Conservation (phyloP, 192 early-diverging fungal species). For the Geranomyces variabilis region DNA sequence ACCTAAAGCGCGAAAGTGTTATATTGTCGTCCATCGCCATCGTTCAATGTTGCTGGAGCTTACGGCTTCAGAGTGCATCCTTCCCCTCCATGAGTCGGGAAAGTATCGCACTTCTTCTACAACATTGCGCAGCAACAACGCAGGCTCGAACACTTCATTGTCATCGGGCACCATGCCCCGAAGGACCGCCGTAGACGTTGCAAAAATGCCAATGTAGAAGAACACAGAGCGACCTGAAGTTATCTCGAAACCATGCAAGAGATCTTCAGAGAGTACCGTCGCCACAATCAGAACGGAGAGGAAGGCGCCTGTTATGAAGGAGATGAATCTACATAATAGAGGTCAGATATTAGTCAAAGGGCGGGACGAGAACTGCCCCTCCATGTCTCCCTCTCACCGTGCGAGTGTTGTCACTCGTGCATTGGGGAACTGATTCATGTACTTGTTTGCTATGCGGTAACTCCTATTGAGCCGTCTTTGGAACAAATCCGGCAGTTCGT, state of each 20-base stretch:
- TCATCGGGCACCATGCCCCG: constrained; percentile 84
- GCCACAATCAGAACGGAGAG: constrained; percentile 82
- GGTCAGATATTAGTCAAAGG: too few relatives aligned
- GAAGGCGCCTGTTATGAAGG: constrained; percentile 88
- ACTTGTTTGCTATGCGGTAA: constrained; percentile 75
- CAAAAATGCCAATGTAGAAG: constrained; percentile 93
- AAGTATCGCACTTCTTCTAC: constrained; percentile 90
- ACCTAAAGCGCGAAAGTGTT: constrained; percentile 50
- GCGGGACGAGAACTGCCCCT: too few relatives aligned
- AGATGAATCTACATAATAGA: constrained; percentile 67
- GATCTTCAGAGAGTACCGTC: constrained; percentile 83
- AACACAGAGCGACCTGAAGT: constrained; percentile 83
- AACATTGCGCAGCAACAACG: constrained; percentile 71
- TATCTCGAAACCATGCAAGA: constrained; percentile 89
- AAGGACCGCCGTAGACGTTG: constrained; percentile 76
- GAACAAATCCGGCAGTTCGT: constrained; percentile 94
- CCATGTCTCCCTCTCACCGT: neutral
- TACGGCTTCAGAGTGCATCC: constrained; percentile 81
- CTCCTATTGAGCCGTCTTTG: constrained; percentile 72
- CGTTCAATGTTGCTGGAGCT: neutral
- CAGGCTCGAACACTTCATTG: constrained; percentile 81
- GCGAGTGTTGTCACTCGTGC: constrained; percentile 77
- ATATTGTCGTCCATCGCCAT: constrained; percentile 1
- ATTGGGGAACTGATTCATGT: constrained; percentile 90
- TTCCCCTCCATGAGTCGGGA: constrained; percentile 81